Base-by-base conservation (phyloP, 805 yeast genomes). In the Isabelozyma gotoi region DNA sequence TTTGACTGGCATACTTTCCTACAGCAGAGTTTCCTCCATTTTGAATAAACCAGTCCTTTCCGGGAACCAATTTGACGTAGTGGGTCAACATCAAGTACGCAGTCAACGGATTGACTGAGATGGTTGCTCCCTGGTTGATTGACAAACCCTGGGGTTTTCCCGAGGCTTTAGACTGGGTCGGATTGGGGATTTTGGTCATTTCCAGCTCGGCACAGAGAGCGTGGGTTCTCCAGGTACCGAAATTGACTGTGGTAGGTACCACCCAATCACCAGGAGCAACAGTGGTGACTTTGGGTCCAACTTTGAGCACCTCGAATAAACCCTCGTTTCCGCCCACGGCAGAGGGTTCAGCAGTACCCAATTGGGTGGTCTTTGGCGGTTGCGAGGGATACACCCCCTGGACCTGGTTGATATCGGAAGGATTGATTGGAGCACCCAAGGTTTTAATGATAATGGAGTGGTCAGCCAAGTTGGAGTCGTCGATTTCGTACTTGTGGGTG, bases 11-110 rank as follows among this genome's bases (percentile, higher is more conserved):
- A 53, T 86, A 83, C 53, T 89, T 82, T 5, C 97, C 96, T 8
- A 94, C 99, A 20, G 94, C 96, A 6, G 96, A 88, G 52, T 89
- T 94, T 29, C 96, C 98, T 24, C 97, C 99, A 57, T 92, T 94
- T 68, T 94, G 98, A 48, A 94, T 82, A 49, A 94, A 80, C 96
- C 96, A 94, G 62, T 91, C 91, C 43, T 63, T 63, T 15, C 88
- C 88, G 2, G 81, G 77, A 45, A 71, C 63, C 56, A 85, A 66
- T 43, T 79, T 73, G 41, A 68, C 79, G 62, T 80, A 86, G 63
- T 84, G 78, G 14, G 85, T 81, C 48, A 92, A 82, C 87, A 94
- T 78, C 64, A 88, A 87, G 56, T 82, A 88, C 0, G 98, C 99
- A 7, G 97, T 88, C 39, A 87, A 77, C 3, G 99, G 97, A 62